phyloP scores from a whole-genome alignment of 441 rosid genomes.

The Breynia disticha region DNA sequence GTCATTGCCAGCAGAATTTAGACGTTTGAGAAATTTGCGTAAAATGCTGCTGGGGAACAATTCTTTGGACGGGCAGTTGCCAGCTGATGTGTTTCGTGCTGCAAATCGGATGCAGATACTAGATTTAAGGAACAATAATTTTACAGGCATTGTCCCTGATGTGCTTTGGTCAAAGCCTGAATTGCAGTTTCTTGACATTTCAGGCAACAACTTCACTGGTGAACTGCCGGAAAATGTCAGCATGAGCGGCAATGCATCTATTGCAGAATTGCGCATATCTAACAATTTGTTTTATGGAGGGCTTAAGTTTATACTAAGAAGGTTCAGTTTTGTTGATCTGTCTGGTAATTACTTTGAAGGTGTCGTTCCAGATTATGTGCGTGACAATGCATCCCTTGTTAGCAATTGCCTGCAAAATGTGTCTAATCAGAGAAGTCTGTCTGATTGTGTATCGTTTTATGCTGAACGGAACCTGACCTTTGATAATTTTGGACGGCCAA shows the following conservation, averaged over 20 bases:
- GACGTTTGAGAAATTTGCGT: slow-evolving; percentile 45
- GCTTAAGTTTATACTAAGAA: slow-evolving; percentile 39
- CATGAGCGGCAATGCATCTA: slow-evolving; percentile 22
- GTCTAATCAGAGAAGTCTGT: slow-evolving; percentile 45
- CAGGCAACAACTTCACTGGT: slow-evolving; percentile 76
- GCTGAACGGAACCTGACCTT: slow-evolving; percentile 43
- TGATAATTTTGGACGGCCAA: slow-evolving; percentile 67
- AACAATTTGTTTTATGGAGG: slow-evolving; percentile 60
- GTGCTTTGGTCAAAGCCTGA: slow-evolving; percentile 45
- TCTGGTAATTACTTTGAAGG: slow-evolving; percentile 84
- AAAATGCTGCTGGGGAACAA: slow-evolving; percentile 51
- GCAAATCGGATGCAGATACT: slow-evolving; percentile 42
- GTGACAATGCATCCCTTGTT: slow-evolving; percentile 36
- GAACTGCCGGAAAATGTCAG: slow-evolving; percentile 34
- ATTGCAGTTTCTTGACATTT: slow-evolving; percentile 57
- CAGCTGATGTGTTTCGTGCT: slow-evolving; percentile 34
- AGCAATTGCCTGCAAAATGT: slow-evolving; percentile 65
- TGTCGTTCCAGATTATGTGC: slow-evolving; percentile 41
- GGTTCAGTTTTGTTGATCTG: slow-evolving; percentile 41
- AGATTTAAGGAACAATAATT: slow-evolving; percentile 41
- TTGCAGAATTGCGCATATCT: slow-evolving; percentile 50
- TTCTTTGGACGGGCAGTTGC: slow-evolving; percentile 41
- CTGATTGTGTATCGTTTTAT: slow-evolving; percentile 57
- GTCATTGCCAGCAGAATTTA: slow-evolving; percentile 52
- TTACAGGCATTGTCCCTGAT: slow-evolving; percentile 50